phyloP scores from a whole-genome alignment of 2,329 filamentous ascomycete species.

The Aspergillus tubingensis region DNA sequence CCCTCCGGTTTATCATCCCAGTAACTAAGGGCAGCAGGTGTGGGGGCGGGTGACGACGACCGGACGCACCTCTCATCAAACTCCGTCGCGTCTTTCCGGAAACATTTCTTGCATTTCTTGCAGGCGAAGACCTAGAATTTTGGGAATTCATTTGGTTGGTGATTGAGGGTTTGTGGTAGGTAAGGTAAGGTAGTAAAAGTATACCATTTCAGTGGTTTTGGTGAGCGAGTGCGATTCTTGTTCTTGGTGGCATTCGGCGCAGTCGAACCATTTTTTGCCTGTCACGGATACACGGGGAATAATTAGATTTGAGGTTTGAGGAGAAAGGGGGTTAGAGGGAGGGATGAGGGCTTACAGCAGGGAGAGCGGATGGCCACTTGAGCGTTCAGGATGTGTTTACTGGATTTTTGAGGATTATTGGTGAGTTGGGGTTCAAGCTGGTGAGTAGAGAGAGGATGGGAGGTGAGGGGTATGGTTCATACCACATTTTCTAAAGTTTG shows the following conservation, averaged over 20 bases:
- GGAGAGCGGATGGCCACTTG: conserved; percentile 94
- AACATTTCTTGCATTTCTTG: conserved; percentile 99
- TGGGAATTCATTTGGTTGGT: neutral
- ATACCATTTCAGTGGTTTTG: conserved; percentile 77
- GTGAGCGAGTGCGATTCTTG: conserved; percentile 73
- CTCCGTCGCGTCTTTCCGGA: conserved; percentile 87
- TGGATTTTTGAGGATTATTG: conserved; percentile 39
- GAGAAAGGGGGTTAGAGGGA: neutral
- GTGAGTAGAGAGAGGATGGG: neutral
- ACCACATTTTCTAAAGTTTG: neutral
- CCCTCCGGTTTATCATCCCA: neutral
- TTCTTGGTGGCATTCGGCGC: conserved; percentile 89
- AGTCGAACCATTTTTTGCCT: conserved; percentile 99
- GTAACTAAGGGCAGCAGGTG: neutral
- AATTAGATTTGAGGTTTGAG: neutral
- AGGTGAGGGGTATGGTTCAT: conserved; percentile 1
- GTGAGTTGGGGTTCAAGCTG: neutral
- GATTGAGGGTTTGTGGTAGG: neutral
- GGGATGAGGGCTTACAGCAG: conserved; percentile 69
- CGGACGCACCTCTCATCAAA: conserved; percentile 74
- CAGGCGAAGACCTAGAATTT: conserved; percentile 70
- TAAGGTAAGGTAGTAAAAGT: neutral
- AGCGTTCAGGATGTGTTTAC: conserved; percentile 97
- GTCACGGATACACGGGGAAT: neutral
- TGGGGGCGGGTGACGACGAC: neutral